These are phyloP conservation scores for Hawksworthiomyces lignivorus DNA, from an alignment of 2,329 filamentous ascomycete species.

Conservation along the genomic window DNA sequence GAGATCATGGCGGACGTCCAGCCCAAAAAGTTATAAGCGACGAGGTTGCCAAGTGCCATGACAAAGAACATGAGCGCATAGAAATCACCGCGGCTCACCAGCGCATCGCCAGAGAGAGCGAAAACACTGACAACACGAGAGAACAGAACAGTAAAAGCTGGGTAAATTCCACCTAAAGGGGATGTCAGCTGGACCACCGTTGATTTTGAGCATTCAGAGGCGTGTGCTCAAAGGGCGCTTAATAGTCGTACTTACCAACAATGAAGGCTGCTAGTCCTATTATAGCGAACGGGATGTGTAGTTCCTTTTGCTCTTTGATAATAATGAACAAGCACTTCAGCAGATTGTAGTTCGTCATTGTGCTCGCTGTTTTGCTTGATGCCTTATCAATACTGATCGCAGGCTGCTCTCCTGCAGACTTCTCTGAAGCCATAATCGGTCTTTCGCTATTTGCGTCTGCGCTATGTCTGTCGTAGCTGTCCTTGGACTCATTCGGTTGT, in stretches of 20 bases:
- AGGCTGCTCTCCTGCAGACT: too few relatives aligned
- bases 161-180: constrained; percentile 28
- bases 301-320: constrained; percentile 2
- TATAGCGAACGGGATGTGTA: constrained; percentile 3
- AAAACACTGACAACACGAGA: constrained; percentile 14
- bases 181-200: not conserved
- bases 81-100: constrained; percentile 34
- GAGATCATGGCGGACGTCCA: constrained; percentile 28
- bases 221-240: too few relatives aligned
- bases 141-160: constrained; percentile 33
- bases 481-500: too few relatives aligned
- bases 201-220: too few relatives aligned
- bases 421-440: too few relatives aligned
- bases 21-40: constrained; percentile 31
- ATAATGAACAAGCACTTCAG: constrained; percentile 4
- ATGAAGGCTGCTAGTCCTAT: not conserved
- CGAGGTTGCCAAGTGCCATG: constrained; percentile 26
- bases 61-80: constrained; percentile 51
- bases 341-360: constrained; percentile 2
- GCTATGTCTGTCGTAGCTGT: too few relatives aligned
- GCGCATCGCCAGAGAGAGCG: constrained; percentile 8
- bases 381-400: too few relatives aligned
- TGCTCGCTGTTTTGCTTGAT: not conserved
- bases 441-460: too few relatives aligned
- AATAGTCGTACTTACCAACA: not conserved